Base-by-base conservation (phyloP, 1,284 basidiomycete genomes). In the Coniferiporia weirii region DNA sequence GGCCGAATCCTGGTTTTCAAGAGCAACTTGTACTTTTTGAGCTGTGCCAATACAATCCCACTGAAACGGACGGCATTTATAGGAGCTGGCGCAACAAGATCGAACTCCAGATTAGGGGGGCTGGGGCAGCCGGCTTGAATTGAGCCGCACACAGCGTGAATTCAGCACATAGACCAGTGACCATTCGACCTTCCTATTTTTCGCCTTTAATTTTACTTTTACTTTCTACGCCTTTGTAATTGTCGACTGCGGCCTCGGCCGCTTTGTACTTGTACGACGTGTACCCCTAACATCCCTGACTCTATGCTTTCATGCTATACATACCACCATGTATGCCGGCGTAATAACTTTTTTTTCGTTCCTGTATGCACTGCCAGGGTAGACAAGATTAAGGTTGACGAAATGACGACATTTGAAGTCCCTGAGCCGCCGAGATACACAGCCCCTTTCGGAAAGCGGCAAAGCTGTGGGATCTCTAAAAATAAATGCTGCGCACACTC, bases 11-110 rank as follows among this genome's bases (percentile, higher is more conserved):
- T 12, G 88, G 89, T 47, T 91, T 91, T 71, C 79, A 86, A 63
- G 85, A 90, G 70, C 88, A 91, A 67, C 78, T 91, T 35, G 83
- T 88, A 32, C 72, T 91, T 53, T 91, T 88, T 61, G 85, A 86
- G 67, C 75, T 90, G 36, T 91, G 89, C 69, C 76, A 79, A 66
- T 91, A 90, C 61, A 75, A 76, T 32, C 88, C 89, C 6, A 79
- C 77, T 22, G 76, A 76, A 1, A 69, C 74, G 15, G 81, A 85
- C 63, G 87, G 86, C 1, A 83, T 87, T 58, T 91, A 91, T 67
- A 68, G 73, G 54, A 83, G 79, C 60, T 91, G 88, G 88, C 77
- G 80, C 60, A 67, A 70, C 47, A 71, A 75, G 54, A 70, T 81
- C 19, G 75, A 80, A 47, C 70, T 71, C 55, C 73, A 66, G 61